Conservation (phyloP, 2,329 filamentous ascomycete genomes). For the Paraphoma chrysanthemicola region DNA sequence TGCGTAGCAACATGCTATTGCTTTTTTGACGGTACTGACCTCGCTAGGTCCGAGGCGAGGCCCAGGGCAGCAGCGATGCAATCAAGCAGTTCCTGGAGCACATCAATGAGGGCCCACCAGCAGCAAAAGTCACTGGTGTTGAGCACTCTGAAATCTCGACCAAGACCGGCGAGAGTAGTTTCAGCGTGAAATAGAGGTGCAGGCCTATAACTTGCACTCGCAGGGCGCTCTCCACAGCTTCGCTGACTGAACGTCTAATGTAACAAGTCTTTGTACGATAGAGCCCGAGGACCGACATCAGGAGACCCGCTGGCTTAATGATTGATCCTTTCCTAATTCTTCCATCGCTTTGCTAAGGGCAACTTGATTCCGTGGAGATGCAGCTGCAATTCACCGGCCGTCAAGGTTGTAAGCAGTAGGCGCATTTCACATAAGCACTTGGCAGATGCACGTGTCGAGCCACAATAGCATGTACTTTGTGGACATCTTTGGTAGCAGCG, state of each 20-base stretch:
- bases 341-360: not conserved
- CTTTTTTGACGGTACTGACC: constrained; percentile 10
- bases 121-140: constrained; percentile 76
- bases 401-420: not conserved
- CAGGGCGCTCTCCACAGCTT: no score
- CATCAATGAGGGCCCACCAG: constrained; percentile 74
- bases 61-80: constrained; percentile 73
- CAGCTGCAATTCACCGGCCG: not conserved
- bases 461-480: not conserved
- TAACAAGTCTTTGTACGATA: no score
- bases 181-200: constrained; percentile 48
- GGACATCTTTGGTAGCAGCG: not conserved
- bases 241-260: no score
- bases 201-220: not conserved
- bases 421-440: constrained; percentile 1
- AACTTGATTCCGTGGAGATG: not conserved
- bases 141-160: constrained; percentile 71
- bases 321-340: not conserved
- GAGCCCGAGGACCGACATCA: no score
- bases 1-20: constrained; percentile 20
- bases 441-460: not conserved
- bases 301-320: no score
- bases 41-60: constrained; percentile 83
- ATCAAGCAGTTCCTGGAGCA: constrained; percentile 76
- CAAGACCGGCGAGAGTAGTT: constrained; percentile 72